Evolutionary conservation across 169 alveolate genomes (phyloP).

Genomic region (Condylostoma magnum): DNA sequence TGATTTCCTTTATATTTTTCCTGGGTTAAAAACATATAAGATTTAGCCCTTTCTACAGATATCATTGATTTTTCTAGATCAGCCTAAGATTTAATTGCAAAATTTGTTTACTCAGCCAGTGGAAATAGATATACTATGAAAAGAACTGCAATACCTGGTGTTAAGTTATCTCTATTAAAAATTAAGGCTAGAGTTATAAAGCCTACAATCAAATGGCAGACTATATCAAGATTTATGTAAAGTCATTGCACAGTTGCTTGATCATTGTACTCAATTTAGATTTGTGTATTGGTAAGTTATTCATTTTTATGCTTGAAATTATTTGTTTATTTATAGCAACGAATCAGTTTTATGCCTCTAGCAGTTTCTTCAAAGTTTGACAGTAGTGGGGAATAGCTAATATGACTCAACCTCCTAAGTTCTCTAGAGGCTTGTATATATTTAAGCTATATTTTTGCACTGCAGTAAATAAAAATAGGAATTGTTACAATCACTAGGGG

Average conservation of each 20-base stretch:
- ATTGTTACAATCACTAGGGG: background rate
- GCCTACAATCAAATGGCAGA: too few species aligned
- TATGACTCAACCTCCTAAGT: slow-evolving; percentile 44
- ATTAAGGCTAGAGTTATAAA: too few species aligned
- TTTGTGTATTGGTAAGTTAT: background rate
- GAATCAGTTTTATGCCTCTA: slow-evolving; percentile 57
- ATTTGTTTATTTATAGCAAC: slow-evolving; percentile 40
- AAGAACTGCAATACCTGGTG: too few species aligned
- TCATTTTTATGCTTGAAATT: background rate
- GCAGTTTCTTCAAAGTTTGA: slow-evolving; percentile 64
- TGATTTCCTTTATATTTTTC: slow-evolving; percentile 38
- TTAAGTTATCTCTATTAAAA: too few species aligned
- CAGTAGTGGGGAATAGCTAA: slow-evolving; percentile 47
- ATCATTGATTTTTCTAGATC: too few species aligned
- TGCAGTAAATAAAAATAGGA: background rate
- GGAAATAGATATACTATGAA: too few species aligned
- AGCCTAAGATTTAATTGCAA: too few species aligned
- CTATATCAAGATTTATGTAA: too few species aligned
- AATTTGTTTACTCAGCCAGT: too few species aligned
- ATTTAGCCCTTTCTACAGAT: slow-evolving; percentile 17
- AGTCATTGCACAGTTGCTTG: too few species aligned
- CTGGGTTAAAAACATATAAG: background rate
- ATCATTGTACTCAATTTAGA: background rate
- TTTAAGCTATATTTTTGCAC: background rate
- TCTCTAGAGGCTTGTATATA: slow-evolving; percentile 36